Conservation (phyloP, 2,329 filamentous ascomycete species). For the Epichloe gansuensis region DNA sequence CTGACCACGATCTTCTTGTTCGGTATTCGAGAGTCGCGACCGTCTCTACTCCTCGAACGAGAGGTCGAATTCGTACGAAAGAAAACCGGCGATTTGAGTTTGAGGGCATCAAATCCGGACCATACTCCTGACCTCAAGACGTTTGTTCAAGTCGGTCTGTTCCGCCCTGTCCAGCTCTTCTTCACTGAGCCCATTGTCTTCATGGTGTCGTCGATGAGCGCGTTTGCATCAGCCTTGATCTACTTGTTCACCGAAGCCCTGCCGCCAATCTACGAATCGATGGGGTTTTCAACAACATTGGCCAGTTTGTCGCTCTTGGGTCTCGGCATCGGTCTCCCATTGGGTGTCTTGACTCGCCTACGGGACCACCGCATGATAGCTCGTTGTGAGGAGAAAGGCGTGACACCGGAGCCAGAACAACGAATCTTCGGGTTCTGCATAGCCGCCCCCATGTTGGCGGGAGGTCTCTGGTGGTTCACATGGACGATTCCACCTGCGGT, state of each 20-base stretch:
- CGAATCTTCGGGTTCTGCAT: background rate
- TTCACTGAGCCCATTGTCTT: slow-evolving; percentile 2
- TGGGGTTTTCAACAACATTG: background rate
- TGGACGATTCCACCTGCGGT: background rate
- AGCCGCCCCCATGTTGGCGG: background rate
- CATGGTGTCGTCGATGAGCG: background rate
- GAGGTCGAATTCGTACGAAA: background rate
- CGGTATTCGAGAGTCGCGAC: background rate
- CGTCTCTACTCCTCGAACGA: background rate
- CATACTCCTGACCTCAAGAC: background rate
- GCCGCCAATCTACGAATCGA: background rate
- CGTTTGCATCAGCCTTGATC: background rate
- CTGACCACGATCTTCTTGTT: background rate
- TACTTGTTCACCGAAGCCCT: slow-evolving; percentile 1
- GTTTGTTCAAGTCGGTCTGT: background rate
- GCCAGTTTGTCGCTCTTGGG: background rate
- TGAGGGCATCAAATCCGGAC: background rate
- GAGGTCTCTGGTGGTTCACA: background rate
- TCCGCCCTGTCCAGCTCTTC: background rate
- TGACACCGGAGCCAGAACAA: background rate
- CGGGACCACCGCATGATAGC: background rate
- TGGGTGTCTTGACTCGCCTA: background rate
- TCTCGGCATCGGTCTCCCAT: background rate
- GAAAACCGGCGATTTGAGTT: background rate
- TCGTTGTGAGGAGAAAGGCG: background rate